Evolutionary conservation across 371 early-diverging fungal species (phyloP).

Genomic region (Basidiobolus heterosporus): DNA sequence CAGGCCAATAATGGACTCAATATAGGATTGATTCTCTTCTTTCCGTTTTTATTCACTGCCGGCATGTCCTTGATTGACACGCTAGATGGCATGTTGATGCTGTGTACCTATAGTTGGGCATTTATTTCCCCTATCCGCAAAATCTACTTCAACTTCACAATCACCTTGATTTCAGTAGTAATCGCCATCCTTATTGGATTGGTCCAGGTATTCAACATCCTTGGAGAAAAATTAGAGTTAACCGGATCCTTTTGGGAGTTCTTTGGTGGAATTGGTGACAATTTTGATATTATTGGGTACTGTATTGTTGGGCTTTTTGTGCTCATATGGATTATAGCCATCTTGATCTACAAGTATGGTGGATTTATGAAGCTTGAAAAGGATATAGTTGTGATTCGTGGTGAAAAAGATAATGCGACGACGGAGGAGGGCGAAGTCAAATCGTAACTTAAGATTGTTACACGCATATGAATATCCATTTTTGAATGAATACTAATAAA

Average conservation of each 20-base stretch:
- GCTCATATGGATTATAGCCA: constrained; percentile 24
- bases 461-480: no score
- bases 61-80: constrained; percentile 53
- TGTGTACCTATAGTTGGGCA: constrained; percentile 43
- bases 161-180: constrained; percentile 36
- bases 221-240: constrained; percentile 22
- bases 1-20: constrained; percentile 26
- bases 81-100: constrained; percentile 44
- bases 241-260: constrained; percentile 40
- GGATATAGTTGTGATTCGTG: constrained; percentile 4
- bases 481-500: no score
- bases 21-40: constrained; percentile 29
- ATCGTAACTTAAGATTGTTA: background rate
- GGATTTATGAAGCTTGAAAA: constrained; percentile 24
- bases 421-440: background rate
- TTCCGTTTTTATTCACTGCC: constrained; percentile 43
- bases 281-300: constrained; percentile 34
- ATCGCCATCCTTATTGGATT: constrained; percentile 37
- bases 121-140: constrained; percentile 37
- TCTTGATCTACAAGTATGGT: constrained; percentile 18
- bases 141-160: constrained; percentile 39
- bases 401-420: background rate
- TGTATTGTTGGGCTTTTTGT: constrained; percentile 29
- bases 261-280: constrained; percentile 23
- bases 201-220: constrained; percentile 28